Base-by-base conservation (phyloP, 805 yeast genomes). In the Scheffersomyces stipitis region DNA sequence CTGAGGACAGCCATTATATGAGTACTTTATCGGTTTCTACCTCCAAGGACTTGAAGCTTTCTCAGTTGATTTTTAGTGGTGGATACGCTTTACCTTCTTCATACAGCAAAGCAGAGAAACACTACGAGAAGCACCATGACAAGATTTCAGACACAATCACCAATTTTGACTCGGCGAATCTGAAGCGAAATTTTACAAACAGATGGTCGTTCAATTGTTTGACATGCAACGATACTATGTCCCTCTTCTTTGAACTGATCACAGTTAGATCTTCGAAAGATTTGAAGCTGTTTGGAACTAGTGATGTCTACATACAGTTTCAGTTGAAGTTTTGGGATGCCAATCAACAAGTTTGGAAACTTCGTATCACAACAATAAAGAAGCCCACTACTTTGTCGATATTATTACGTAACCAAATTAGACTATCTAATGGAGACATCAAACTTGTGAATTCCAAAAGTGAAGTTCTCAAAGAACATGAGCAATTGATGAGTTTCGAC, bases 171-270 rank as follows among this genome's bases (percentile, higher is more conserved):
- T 53, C 66, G 1, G 45, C 63, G 4, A 48, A 55, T 18, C 55
- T 54, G 27, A 58, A 56, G 38, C 52, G 49, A 30, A 52, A 62
- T 4, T 61, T 66, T 38, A 69, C 76, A 5, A 69, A 69, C 39
- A 48, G 48, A 33, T 66, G 73, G 73, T 39, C 38, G 17, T 51
- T 66, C 34, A 61, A 59, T 30, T 30, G 33, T 12, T 33, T 65
- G n/a, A 18, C 41, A 1, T 13, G 26, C 1, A 31, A 37, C 10
- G 64, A 59, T 16, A 51, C 66, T 1, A 18, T 60, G 17, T 56
- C 65, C 0, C 13, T 69, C 4, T 56, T 45, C 31, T 65, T 69
- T 41, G 69, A 68, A 23, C 49, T 60, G 40, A 61, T 60, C 5
- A 58, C 66, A 0, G 56, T 37, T 1, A 40, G 51, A 4, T 52